Evolutionary conservation across 1,284 basidiomycete genomes (phyloP).

Genomic region (Chalciporus piperatoides): DNA sequence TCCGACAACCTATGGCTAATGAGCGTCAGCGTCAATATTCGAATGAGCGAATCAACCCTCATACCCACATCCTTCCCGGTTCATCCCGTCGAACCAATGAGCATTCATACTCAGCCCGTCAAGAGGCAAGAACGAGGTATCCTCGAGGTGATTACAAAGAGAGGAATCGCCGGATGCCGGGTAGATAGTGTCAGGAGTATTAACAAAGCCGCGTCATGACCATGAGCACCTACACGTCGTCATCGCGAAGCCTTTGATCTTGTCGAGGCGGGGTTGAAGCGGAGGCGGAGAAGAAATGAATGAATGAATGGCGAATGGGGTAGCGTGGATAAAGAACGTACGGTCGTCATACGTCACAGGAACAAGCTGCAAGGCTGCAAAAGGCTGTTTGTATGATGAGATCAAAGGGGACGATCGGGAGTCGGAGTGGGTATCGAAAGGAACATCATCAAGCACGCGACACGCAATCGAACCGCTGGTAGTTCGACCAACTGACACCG

Average conservation of each 20-base stretch:
- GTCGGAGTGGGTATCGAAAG: slow-evolving; percentile 19
- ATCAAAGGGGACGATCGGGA: slow-evolving; percentile 11
- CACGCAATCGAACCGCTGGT: slow-evolving; percentile 3
- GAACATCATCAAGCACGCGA: slow-evolving; percentile 7
- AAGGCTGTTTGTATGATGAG: not conserved
- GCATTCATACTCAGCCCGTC: not conserved
- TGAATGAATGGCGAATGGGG: slow-evolving; percentile 7
- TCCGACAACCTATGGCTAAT: too few species aligned
- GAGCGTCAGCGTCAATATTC: too few species aligned
- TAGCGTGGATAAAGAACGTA: slow-evolving; percentile 1
- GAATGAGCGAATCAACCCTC: slow-evolving; percentile 3
- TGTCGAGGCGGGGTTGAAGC: slow-evolving; percentile 26
- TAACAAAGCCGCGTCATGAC: slow-evolving; percentile 9
- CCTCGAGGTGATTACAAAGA: slow-evolving; percentile 33
- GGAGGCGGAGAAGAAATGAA: slow-evolving; percentile 26
- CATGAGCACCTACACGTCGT: slow-evolving; percentile 11
- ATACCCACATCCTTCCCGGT: slow-evolving; percentile 14
- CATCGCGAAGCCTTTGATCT: slow-evolving; percentile 18
- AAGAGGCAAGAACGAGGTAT: slow-evolving; percentile 21
- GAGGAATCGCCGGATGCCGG: slow-evolving; percentile 10
- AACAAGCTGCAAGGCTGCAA: slow-evolving; percentile 10
- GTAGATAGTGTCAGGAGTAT: slow-evolving; percentile 10
- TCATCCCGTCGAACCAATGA: not conserved
- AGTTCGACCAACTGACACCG: not conserved
- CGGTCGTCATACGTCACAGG: slow-evolving; percentile 30